Evolutionary conservation across 2,329 filamentous ascomycete genomes (phyloP), one percentile per base, ranked within the genome.

Genomic region (Microcyclospora pomicola): DNA sequence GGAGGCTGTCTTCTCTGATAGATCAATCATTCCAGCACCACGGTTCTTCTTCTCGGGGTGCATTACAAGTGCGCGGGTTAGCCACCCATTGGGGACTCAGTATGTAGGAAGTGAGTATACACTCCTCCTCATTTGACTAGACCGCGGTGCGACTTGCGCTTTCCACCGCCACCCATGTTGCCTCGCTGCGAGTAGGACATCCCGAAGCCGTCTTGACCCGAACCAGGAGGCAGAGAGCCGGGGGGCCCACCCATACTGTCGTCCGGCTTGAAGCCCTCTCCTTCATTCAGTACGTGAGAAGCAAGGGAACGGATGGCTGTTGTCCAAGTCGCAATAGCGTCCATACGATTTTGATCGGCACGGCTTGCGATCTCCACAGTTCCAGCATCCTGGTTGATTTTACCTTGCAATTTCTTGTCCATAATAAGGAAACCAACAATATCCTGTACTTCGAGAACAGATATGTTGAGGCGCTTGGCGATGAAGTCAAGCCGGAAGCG

Each of bases 401-500:
- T 82, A 44, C 85, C 91, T 36, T 77, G 71, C 48, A 98, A 77
- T 58, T 86, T 84, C 53, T 82, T 80, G 57, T 94, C 85, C 43
- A 95, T 74, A 46, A 98, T 96, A 37, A 96, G 69, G 63, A 87
- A 94, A 34, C 86, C 81, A n/a, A 96, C 66, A 44, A 98, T 96
- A 52, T 98, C 91, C 63, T 92, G 81, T 2, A 94, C 86, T 62
- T 98, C 91, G 11, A 74, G 66, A 34, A 85, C 73, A 19, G 80
- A 78, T 47, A 98, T 93, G 58, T 82, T 82, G 45, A 98, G 79
- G 52, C 88, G 80, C 51, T 80, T 79, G 19, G 86, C 86, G 49
- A 98, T 85, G 70, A 92, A 94, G 14, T 70, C 68, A 15, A 96
- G 68, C 46, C 81, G 84, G 73, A 96, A 94, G 36, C 86, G 78